Evolutionary conservation across 176 grass and related monocot species (phyloP), one percentile per base, ranked within the genome.

Genomic region (Guadua angustifolia): DNA sequence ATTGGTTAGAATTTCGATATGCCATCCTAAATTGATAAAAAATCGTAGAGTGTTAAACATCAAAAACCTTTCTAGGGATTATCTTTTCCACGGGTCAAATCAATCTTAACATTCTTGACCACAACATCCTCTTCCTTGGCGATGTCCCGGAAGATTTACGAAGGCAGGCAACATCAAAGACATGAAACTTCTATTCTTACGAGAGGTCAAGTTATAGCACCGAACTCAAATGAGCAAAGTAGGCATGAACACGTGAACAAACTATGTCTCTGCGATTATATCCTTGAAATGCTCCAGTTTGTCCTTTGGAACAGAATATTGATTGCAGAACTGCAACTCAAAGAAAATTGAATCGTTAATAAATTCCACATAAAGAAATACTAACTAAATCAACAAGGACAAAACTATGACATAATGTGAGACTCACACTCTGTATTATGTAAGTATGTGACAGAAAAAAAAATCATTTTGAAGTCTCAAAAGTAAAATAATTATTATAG

Each of bases 291-390:
- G 78, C 60, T 98, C 87, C 60, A 98, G 84, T 38, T 92, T 95
- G 58, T 98, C 92, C 78, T 88, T 98, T 75, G 95, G 95, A 89
- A 98, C 95, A 76, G 95, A 88, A 87, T 95, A 98, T 15, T 98
- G 79, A 59, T 98, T 98, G 84, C 95, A 98, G 82, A 98, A 98
- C 95, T 98, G 55, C 52, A 84, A 80, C n/a, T 21, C n/a, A 42
- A 76, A 45, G 56, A 26, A 29, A 70, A 78, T 38, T 71, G 19
- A 57, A n/a, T n/a, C 7, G 8, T 57, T n/a, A n/a, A 21, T 45
- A 89, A 76, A 35, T 35, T 35, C 33, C 33, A 35, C 33, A 35
- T 1, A 35, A 35, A 35, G 33, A 35, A 35, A 35, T 3, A 35
- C 1, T 35, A 35, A 35, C 69, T 84, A 21, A 74, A 62, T 42